Evolutionary conservation across 805 yeast species (phyloP), one percentile per base, ranked within the genome.

Genomic region (Candida krabiensis): DNA sequence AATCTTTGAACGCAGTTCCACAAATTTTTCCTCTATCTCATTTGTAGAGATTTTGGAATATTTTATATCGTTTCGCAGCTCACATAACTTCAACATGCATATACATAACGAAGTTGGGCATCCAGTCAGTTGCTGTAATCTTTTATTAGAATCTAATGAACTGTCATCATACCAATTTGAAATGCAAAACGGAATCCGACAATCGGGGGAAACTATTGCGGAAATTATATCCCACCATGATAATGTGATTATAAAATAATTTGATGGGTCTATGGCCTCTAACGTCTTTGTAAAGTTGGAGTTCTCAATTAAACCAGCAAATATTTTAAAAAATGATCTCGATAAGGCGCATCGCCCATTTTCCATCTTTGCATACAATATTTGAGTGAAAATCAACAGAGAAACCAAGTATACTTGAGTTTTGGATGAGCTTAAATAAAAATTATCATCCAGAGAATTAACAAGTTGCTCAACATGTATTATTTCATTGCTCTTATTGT

Each of bases 151-250:
- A 7, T 60, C 50, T 9, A 43, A 50, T 28, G 56, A 56, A 19
- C 31, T 36, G 8, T 32, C 32, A n/a, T 67, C 69, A 38, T 66
- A 67, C 69, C 72, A 66, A 7, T 49, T 55, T 4, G 69, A 66
- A 21, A 52, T 56, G 43, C 70, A 66, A 35, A 47, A 67, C 0
- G 72, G 70, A 22, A 61, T 50, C n/a, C 74, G 42, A 44, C 67
- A 68, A 48, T 68, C 73, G 2, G 71, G 67, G 2, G 72, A 66
- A 3, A 57, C 64, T 14, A 67, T 49, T 3, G 73, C 69, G 27
- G 67, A 58, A 3, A 67, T 63, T 1, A 70, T 66, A 40, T 69
- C 74, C 52, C 66, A 69, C 69, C 70, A 66, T 0, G 71, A 60
- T 24, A 69, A 52, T 11, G 62, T 64, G 6, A 40, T 28, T 4